Evolutionary conservation across 768 basidiomycete genomes (phyloP).

Genomic region (Piloderma croceum): DNA sequence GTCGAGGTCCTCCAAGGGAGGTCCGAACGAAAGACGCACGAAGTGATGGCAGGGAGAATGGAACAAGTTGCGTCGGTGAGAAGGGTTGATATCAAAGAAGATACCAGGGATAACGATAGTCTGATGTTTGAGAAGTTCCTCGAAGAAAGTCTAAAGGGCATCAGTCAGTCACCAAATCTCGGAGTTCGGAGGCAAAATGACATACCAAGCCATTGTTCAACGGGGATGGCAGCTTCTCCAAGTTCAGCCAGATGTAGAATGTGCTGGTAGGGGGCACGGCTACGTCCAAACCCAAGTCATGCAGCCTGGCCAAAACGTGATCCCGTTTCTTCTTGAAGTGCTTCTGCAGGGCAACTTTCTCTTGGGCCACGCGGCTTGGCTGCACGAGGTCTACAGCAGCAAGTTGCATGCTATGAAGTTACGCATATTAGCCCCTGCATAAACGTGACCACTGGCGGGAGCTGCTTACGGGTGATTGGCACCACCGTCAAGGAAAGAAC

Average conservation of each 20-base stretch:
- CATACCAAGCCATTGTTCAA: slow-evolving; percentile 81
- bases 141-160: slow-evolving; percentile 78
- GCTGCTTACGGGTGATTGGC: slow-evolving; percentile 80
- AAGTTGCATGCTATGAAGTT: slow-evolving; percentile 60
- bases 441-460: too few species aligned
- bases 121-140: slow-evolving; percentile 85
- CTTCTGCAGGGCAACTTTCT: slow-evolving; percentile 82
- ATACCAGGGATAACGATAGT: slow-evolving; percentile 90
- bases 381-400: slow-evolving; percentile 84
- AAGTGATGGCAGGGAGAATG: slow-evolving; percentile 88
- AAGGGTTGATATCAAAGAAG: slow-evolving; percentile 80
- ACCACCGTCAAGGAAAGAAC: slow-evolving; percentile 91
- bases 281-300: slow-evolving; percentile 72
- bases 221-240: slow-evolving; percentile 72
- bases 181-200: too few species aligned
- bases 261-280: slow-evolving; percentile 72
- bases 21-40: slow-evolving; percentile 82
- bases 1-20: slow-evolving; percentile 73
- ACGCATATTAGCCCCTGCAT: slow-evolving; percentile 3
- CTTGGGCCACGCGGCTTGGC: slow-evolving; percentile 56
- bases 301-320: slow-evolving; percentile 78
- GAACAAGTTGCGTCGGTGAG: slow-evolving; percentile 84
- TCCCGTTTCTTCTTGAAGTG: slow-evolving; percentile 92
- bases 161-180: too few species aligned
- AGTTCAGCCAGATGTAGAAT: slow-evolving; percentile 93